Evolutionary conservation across 148 eudicot species (phyloP), one percentile per base, ranked within the genome.

Genomic region (Rhododendron ovatum): DNA sequence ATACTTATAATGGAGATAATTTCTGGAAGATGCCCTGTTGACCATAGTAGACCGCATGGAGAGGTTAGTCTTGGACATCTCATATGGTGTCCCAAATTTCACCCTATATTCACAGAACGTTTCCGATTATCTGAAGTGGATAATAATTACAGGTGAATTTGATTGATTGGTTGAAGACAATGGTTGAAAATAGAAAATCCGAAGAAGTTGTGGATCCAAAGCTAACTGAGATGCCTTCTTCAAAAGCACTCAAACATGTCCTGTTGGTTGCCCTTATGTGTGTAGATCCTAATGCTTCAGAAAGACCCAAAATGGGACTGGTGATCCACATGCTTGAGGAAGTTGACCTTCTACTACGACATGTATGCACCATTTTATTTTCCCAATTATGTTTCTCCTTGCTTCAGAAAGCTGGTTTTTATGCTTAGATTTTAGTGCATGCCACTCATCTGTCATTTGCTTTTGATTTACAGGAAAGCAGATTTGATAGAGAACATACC

Each of bases 281-380:
- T 87, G 95, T 94, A 51, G 96, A 94, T 88, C 96, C 96, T 15
- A 94, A 91, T 88, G 91, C 95, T 12, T 91, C 88, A 45, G 93
- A 93, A 90, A 91, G 96, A 85, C 96, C 96, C 22, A 94, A 93
- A 87, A 94, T 94, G 96, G 96, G 96, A 30, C 94, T 93, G 90
- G 95, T 94, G 63, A 92, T 94, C 86, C 96, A 93, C 93, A 94
- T 94, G 96, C 96, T 94, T 24, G 96, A 94, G 88, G 91, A 91
- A 11, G 96, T 93, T 87, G 95, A 94, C 87, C 87, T 94, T 88
- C 89, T 92, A 24, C 69, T 87, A 76, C 94, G 92, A 81, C 91
- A 93, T 90, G 96, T 93, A 92, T 50, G 94, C 69, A 9, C 84
- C 79, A 28, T 80, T 39, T 74, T 74, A n/a, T 61, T 82, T 65